A percentile compares a stretch with the other conserved stretches of the same genome.
phyloP scores from a whole-genome alignment of 2,329 filamentous ascomycete genomes.

The Cladosporium oxysporum region DNA sequence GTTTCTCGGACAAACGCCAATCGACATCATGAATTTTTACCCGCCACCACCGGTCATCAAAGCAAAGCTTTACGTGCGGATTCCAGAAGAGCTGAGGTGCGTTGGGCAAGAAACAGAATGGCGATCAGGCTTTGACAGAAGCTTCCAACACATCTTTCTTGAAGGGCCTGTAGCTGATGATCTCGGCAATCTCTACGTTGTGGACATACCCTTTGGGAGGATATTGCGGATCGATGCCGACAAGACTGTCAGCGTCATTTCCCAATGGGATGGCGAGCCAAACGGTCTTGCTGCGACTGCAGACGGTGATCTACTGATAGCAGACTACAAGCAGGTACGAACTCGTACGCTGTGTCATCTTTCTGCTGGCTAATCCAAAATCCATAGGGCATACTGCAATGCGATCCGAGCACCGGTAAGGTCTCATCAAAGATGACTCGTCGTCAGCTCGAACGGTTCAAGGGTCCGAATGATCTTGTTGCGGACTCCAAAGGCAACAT shows the following conservation, averaged over 20 bases:
- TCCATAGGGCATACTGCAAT: constrained; percentile 41
- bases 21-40: constrained; percentile 39
- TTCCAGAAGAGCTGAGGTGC: constrained; percentile 37
- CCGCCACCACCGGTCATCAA: constrained; percentile 37
- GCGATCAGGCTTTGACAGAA: constrained; percentile 40
- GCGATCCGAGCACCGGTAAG: constrained; percentile 35
- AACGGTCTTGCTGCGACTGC: constrained; percentile 42
- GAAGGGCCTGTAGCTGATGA: constrained; percentile 41
- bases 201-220: constrained; percentile 45
- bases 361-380: background rate
- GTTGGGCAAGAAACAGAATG: constrained; percentile 37
- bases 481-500: constrained; percentile 42
- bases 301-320: constrained; percentile 41
- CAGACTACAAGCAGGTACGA: constrained; percentile 47
- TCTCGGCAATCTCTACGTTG: constrained; percentile 41
- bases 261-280: constrained; percentile 45
- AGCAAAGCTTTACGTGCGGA: constrained; percentile 40
- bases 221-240: constrained; percentile 39
- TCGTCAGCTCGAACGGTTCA: constrained; percentile 47
- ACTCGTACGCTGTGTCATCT: no score
- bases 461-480: constrained; percentile 47
- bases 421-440: constrained; percentile 38
- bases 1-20: background rate
- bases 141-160: constrained; percentile 44
- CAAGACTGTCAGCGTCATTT: constrained; percentile 36